phyloP scores from a whole-genome alignment of 768 basidiomycete species.

The Serendipita vermifera region DNA sequence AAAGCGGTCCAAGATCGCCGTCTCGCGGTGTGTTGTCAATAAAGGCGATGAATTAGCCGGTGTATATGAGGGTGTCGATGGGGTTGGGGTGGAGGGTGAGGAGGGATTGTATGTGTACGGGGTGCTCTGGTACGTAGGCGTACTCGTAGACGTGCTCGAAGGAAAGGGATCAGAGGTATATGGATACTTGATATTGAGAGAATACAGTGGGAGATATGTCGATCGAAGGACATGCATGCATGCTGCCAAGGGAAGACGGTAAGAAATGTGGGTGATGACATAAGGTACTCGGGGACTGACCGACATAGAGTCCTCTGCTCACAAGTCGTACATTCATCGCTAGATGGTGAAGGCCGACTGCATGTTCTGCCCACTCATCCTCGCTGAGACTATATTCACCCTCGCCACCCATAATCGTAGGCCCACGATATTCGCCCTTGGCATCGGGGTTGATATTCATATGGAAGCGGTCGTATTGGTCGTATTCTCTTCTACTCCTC shows the following conservation, averaged over 20 bases:
- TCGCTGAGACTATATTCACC: slow-evolving; percentile 34
- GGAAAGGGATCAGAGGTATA: slow-evolving; percentile 77
- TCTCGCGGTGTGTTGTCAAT: slow-evolving; percentile 54
- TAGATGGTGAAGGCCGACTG: slow-evolving; percentile 47
- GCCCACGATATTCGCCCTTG: slow-evolving; percentile 2
- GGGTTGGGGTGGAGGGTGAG: slow-evolving; percentile 13
- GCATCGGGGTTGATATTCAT: slow-evolving; percentile 4
- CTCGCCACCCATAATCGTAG: not conserved
- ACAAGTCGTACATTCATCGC: slow-evolving; percentile 49
- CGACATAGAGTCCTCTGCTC: slow-evolving; percentile 53
- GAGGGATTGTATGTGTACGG: slow-evolving; percentile 17
- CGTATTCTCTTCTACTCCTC: not conserved
- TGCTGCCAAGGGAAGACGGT: slow-evolving; percentile 27
- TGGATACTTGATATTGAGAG: slow-evolving; percentile 45
- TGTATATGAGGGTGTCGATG: slow-evolving; percentile 12
- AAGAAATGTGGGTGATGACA: not conserved
- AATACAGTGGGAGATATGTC: slow-evolving; percentile 56
- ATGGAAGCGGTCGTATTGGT: slow-evolving; percentile 4
- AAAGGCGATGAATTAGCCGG: slow-evolving; percentile 19
- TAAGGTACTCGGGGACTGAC: slow-evolving; percentile 24
- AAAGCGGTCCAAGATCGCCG: slow-evolving; percentile 60
- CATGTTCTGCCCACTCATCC: slow-evolving; percentile 24
- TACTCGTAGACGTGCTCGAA: slow-evolving; percentile 21
- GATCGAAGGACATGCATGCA: slow-evolving; percentile 75
- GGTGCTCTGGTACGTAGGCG: slow-evolving; percentile 14